Conservation (phyloP, 2,329 filamentous ascomycete genomes). For the Fusarium tuaranense region DNA sequence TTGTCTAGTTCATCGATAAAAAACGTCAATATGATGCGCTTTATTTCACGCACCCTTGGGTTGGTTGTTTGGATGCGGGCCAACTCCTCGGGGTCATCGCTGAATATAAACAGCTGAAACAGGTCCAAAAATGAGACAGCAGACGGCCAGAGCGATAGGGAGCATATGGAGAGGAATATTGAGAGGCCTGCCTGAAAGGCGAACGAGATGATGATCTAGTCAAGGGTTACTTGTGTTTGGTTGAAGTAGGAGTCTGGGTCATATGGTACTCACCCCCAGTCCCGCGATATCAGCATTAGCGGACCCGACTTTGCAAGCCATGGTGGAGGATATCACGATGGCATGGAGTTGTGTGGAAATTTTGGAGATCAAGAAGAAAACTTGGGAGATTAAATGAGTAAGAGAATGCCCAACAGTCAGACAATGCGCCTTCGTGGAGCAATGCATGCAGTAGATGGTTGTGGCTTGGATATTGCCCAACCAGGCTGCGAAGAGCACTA, state of each 20-base stretch:
- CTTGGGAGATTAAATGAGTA: neutral
- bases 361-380: neutral
- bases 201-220: neutral
- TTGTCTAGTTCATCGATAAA: too few species aligned
- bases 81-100: too few species aligned
- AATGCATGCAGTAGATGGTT: neutral
- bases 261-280: neutral
- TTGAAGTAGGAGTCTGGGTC: neutral
- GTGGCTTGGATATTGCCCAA: neutral
- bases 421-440: neutral
- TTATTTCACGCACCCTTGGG: too few species aligned
- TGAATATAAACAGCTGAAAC: too few species aligned
- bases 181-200: neutral
- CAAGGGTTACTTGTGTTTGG: neutral
- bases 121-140: too few species aligned
- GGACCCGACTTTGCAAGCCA: neutral
- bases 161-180: neutral
- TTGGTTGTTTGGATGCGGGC: too few species aligned
- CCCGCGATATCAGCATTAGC: neutral
- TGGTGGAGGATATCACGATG: neutral
- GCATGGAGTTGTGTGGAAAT: neutral
- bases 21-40: too few species aligned
- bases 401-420: neutral
- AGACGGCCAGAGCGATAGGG: neutral
- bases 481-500: neutral